Evolutionary conservation across 805 yeast genomes (phyloP).

Genomic region (Saturnispora halmiae): DNA sequence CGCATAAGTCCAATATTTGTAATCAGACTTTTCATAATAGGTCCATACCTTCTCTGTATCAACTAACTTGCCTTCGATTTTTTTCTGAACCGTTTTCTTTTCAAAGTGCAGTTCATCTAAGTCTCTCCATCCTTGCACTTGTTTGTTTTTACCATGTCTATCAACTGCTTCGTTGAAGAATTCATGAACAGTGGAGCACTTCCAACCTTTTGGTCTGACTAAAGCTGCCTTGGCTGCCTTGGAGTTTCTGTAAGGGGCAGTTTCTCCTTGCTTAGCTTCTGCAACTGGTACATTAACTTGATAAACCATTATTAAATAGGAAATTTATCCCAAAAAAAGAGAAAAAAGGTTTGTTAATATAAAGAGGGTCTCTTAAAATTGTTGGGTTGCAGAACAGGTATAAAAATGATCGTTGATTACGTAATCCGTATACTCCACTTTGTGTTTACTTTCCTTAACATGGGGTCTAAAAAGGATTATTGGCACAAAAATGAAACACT

Average conservation of each 20-base stretch:
- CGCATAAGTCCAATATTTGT: constrained; percentile 53
- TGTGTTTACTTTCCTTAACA: not conserved
- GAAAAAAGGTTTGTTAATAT: not conserved
- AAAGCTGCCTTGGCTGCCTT: constrained; percentile 39
- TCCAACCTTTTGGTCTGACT: constrained; percentile 52
- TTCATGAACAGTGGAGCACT: constrained; percentile 28
- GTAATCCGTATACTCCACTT: not conserved
- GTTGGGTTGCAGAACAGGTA: too few species aligned
- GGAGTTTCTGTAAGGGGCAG: constrained; percentile 70
- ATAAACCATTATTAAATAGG: constrained; percentile 1
- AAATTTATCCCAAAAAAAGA: not conserved
- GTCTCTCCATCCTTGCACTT: constrained; percentile 71
- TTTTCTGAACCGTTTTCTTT: constrained; percentile 60
- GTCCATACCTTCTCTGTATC: constrained; percentile 81
- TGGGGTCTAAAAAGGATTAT: too few species aligned
- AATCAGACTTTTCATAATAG: constrained; percentile 70
- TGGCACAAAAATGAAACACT: too few species aligned
- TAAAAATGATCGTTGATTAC: not conserved
- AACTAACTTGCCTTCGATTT: constrained; percentile 64
- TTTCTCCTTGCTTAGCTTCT: constrained; percentile 42
- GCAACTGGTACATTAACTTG: constrained; percentile 10
- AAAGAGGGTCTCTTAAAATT: not conserved
- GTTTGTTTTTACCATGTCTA: constrained; percentile 39
- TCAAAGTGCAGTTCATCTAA: constrained; percentile 67
- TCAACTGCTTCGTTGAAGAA: constrained; percentile 10